phyloP scores from a whole-genome alignment of 495 filamentous ascomycete species.

The Diplogelasinospora grovesii region DNA sequence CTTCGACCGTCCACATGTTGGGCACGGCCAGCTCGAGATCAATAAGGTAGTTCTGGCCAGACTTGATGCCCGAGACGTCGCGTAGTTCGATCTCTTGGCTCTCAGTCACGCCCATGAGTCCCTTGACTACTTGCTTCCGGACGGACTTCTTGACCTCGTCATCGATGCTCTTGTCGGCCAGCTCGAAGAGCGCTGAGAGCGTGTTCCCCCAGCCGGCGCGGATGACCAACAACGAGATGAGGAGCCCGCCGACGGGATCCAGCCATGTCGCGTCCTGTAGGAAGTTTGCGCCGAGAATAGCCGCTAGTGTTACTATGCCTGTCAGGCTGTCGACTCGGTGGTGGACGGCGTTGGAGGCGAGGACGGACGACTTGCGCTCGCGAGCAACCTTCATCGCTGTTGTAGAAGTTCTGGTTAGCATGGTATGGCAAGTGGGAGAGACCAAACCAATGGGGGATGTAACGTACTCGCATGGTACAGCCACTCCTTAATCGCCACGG shows the following conservation, averaged over 20 bases:
- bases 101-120: conserved; percentile 42
- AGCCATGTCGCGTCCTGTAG: conserved; percentile 80
- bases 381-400: conserved; percentile 93
- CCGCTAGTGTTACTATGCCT: conserved; percentile 80
- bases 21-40: conserved; percentile 81
- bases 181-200: conserved; percentile 68
- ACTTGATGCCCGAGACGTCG: conserved; percentile 81
- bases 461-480: conserved; percentile 88
- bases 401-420: not conserved
- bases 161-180: conserved; percentile 85
- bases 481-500: conserved; percentile 92
- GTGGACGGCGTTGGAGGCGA: conserved; percentile 95
- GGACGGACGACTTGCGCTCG: conserved; percentile 87
- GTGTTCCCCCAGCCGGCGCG: conserved; percentile 87
- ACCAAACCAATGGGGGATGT: not conserved
- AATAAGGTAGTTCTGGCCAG: conserved; percentile 89
- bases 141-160: conserved; percentile 69
- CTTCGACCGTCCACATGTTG: conserved; percentile 59
- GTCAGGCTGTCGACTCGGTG: conserved; percentile 95
- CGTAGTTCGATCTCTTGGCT: conserved; percentile 51
- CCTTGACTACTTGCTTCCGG: conserved; percentile 53
- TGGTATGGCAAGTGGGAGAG: not conserved
- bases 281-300: conserved; percentile 83
- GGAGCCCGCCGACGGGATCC: conserved; percentile 86
- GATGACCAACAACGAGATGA: conserved; percentile 89